Base-by-base conservation (phyloP, 2,329 filamentous ascomycete genomes). In the Cryphonectria parasitica region DNA sequence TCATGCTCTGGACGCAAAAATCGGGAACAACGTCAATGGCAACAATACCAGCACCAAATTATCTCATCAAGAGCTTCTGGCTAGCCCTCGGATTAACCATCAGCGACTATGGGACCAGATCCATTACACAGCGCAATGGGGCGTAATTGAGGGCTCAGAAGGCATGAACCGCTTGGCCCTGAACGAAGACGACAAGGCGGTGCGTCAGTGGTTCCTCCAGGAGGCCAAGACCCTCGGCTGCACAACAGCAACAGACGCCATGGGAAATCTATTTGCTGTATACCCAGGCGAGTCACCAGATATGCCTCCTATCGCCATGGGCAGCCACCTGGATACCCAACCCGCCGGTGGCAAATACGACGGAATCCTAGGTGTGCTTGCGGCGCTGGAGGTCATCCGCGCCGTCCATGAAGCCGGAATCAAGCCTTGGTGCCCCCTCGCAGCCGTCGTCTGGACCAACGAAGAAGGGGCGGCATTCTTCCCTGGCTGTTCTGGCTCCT, bases 391-490 rank as follows among this genome's bases (percentile, higher is more conserved):
- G 78, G 88, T 90, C 78, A 80, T 93, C 5, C 87, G 83, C 73
- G 85, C 87, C 0, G 80, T 93, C 69, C 84, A 89, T 36, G 90
- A 92, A 64, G 85, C 89, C 74, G 83, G 86, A 65, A 82, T 90
- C 6, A 85, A 90, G 76, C 92, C 90, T 0, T 85, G 90, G 68
- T 91, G 87, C 69, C 89, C 89, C 13, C 83, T 92, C 1, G 90
- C 89, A 4, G 88, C 92, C 2, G 86, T 92, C 10, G 91, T 92
- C 75, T 91, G 88, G 89, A 91, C 89, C 0, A 91, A 90, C 68
- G 75, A 76, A 61, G 73, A 75, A 41, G 74, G 74, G 17, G 74
- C 74, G 3, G 66, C 73, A 8, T 75, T 75, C 61, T 68, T 71
- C 11, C 67, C 70, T 5, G 69, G 67, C 1, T 73, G 73, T 66